Evolutionary conservation across 1,284 basidiomycete genomes (phyloP).

Genomic region (Tilletiaria anomala): DNA sequence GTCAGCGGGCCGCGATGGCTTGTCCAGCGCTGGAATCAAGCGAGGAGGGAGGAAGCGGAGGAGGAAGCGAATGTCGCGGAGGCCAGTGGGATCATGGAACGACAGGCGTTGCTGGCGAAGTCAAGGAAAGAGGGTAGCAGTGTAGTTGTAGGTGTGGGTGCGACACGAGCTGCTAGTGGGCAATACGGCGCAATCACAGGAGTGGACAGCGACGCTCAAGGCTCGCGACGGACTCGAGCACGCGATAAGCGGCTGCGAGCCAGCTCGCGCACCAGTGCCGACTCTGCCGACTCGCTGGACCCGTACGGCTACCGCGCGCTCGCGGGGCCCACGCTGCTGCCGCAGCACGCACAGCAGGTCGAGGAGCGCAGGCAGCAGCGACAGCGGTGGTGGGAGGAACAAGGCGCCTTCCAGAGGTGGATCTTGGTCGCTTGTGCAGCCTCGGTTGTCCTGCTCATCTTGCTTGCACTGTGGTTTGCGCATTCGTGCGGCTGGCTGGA

Average conservation of each 20-base stretch:
- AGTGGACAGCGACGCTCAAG: not conserved
- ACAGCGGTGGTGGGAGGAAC: no score
- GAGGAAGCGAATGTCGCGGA: conserved; percentile 2
- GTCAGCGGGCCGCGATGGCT: no score
- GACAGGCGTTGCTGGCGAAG: conserved; percentile 1
- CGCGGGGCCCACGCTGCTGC: conserved; percentile 13
- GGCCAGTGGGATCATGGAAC: conserved; percentile 2
- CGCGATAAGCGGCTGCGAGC: not conserved
- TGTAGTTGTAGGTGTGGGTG: not conserved
- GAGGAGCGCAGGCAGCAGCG: not conserved
- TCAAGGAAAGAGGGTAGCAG: not conserved
- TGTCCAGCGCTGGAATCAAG: no score
- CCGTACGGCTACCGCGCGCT: conserved; percentile 17
- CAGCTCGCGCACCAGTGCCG: not conserved
- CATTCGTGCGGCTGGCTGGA: no score
- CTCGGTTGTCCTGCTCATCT: no score
- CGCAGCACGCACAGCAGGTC: conserved; percentile 1
- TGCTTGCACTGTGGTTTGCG: no score
- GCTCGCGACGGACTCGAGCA: not conserved
- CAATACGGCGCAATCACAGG: not conserved
- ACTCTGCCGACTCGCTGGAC: conserved; percentile 5
- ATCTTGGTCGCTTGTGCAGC: no score
- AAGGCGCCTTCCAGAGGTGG: no score
- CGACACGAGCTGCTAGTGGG: not conserved
- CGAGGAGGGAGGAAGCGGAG: conserved; percentile 2